phyloP scores from a whole-genome alignment of 371 early-diverging fungal species.

The Funneliformis caledonium region DNA sequence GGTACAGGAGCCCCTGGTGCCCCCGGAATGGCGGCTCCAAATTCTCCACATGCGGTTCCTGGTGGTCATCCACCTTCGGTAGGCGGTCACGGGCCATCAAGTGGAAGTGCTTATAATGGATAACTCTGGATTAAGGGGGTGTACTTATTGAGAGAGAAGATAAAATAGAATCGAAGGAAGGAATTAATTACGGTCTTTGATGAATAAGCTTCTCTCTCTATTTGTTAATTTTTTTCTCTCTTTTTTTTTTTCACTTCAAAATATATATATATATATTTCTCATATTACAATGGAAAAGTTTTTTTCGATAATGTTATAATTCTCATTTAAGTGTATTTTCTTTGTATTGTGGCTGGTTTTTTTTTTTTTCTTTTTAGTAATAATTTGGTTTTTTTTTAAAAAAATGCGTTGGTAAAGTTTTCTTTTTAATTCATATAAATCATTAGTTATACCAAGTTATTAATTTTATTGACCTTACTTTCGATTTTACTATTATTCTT shows the following conservation, averaged over 20 bases:
- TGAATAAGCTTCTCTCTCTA: neutral
- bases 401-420: neutral
- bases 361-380: neutral
- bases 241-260: neutral
- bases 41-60: neutral
- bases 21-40: slow-evolving; percentile 24
- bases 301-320: neutral
- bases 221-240: neutral
- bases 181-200: neutral
- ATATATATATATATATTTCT: neutral
- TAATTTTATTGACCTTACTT: neutral
- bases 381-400: neutral
- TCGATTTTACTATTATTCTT: too few species aligned
- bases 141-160: neutral
- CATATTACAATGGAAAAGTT: neutral
- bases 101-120: neutral
- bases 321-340: neutral
- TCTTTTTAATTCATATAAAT: neutral
- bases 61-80: slow-evolving; percentile 8
- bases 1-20: slow-evolving; percentile 25
- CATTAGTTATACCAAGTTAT: neutral
- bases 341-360: too few species aligned
- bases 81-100: neutral
- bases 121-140: neutral
- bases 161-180: neutral